phyloP scores from a whole-genome alignment of 306 rosid genomes.

The Inga oerstediana region DNA sequence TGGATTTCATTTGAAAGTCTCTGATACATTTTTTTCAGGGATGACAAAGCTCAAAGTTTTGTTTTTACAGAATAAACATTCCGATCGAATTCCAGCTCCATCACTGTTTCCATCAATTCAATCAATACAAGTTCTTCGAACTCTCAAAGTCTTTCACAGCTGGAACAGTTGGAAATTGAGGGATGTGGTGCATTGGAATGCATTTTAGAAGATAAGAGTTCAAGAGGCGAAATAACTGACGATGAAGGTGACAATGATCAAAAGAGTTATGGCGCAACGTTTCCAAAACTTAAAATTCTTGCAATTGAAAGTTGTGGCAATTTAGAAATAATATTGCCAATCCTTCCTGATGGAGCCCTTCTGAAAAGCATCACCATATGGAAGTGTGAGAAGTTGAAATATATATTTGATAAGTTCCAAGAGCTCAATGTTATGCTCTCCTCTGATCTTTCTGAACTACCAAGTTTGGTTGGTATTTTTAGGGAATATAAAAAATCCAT shows the following conservation, averaged over 20 bases:
- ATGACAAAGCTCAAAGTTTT: too few species aligned
- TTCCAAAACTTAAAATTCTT: constrained; percentile 15
- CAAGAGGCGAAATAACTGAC: not conserved
- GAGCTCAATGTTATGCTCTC: not conserved
- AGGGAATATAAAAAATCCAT: too few species aligned
- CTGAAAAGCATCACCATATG: too few species aligned
- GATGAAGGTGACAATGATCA: not conserved
- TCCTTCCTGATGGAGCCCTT: not conserved
- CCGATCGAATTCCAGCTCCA: too few species aligned
- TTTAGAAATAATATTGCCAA: not conserved
- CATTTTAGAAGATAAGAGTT: not conserved
- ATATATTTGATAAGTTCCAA: too few species aligned
- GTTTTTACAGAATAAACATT: too few species aligned
- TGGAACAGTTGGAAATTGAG: constrained; percentile 2
- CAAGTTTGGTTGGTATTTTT: not conserved
- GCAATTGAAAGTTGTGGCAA: not conserved
- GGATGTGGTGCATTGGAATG: not conserved
- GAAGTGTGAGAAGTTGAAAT: not conserved
- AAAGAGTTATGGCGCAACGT: not conserved
- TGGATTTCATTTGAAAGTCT: too few species aligned
- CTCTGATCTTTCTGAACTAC: not conserved
- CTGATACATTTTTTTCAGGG: too few species aligned
- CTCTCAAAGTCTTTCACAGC: not conserved
- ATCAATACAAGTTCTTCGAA: too few species aligned
- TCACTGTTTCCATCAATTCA: too few species aligned